Evolutionary conservation across 768 basidiomycete species (phyloP), one percentile per base, ranked within the genome.

Genomic region (Cystoderma amianthinum): DNA sequence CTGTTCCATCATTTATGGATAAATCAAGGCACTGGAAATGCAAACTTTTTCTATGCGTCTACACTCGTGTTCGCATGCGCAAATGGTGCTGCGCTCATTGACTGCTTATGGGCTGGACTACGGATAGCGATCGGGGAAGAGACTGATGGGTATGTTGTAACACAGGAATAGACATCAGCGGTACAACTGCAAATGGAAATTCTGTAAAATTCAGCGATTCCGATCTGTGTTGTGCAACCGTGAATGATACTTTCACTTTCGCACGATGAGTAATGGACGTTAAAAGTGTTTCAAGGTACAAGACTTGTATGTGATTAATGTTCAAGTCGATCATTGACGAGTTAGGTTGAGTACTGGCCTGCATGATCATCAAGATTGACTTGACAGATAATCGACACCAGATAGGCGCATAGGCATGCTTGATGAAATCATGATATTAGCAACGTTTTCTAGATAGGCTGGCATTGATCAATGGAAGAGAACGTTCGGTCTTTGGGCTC

Each of bases 41-140:
- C 95, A 35, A 98, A 98, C 59, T 99, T 99, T 64, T 97, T 89
- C 65, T 99, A 98, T 53, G 96, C 96, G 0, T 82, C 85, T 3
- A 97, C 93, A 2, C 69, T 98, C 45, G 95, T 99, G 12, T 92
- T 93, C 59, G 93, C 91, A 0, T 73, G 92, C 48, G 85, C 82
- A 2, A 85, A 88, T 48, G 92, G 90, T 0, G 76, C 85, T n/a
- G 84, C 84, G 13, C 53, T 93, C 10, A 67, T 91, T 2, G 95
- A 96, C 55, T 79, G 78, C 20, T 66, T 89, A 20, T 88, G 83
- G 71, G 88, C 92, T 0, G 85, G 85, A n/a, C 64, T 94, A 56
- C 68, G 83, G 50, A 72, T 82, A 48, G 81, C 85, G 3, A 74
- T 89, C 44, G 83, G 82, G 10, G 56, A 72, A 42, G 64, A 67